Base-by-base conservation (phyloP, 768 basidiomycete species). In the Suillus lakei region DNA sequence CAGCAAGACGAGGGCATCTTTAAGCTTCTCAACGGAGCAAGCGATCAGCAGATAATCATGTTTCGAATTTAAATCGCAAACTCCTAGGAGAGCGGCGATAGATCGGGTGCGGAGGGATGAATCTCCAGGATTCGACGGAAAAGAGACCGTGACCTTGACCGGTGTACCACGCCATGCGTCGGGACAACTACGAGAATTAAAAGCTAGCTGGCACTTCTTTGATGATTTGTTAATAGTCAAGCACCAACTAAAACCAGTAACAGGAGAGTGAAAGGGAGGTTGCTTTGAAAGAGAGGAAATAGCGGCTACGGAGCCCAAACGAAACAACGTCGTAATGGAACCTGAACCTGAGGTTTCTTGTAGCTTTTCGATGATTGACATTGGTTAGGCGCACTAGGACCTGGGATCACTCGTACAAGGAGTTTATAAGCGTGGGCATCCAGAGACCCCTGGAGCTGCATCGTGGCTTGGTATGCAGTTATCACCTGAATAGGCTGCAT, bases 301-400 rank as follows among this genome's bases (percentile, higher is more conserved):
- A 38, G 8, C 38, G 23, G 9, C 38, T 58, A 18, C 6, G 5
- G 56, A 12, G 38, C 38, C 36, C 23, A 58, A 26, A 38, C 56
- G 56, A 39, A 39, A 58, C 38, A 58, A 58, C 16, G 56, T 39
- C 16, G 56, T 58, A 26, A 39, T 58, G 56, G 56, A 58, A 39
- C 56, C 23, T 58, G 56, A 39, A 58, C 23, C 23, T 16, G 23
- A 58, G 9, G 56, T 39, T 58, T 58, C 56, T 58, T 58, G 36
- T 26, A 58, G 16, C 18, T 38, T 58, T 38, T 58, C 36, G 26
- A 58, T 39, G 23, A 38, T 3, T 5, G 56, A 58, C 38, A 39
- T 39, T 28, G 38, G 16, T 58, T 39, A 1, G 38, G 30, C 10
- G 30, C 53, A 54, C 18, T 13, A 54, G 28, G 16, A 53, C 51